Base-by-base conservation (phyloP, 2,329 filamentous ascomycete species). In the Trichoderma sp. region DNA sequence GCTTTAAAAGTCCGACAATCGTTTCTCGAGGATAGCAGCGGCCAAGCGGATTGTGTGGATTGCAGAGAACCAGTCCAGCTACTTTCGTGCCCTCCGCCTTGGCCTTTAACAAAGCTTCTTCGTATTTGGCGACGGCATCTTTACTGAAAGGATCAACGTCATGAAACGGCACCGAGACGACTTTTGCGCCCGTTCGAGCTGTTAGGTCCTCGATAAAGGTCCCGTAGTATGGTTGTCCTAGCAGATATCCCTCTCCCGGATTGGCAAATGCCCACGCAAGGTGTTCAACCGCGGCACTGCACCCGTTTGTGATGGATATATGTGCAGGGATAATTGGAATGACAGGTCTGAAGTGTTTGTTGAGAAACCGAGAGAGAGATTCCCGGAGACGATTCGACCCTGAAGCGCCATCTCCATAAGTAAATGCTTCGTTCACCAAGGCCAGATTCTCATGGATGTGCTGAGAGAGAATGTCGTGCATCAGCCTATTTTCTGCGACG, bases 41-140 rank as follows among this genome's bases (percentile, higher is more conserved):
- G 0, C 84, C 84, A 0, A 86, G 77, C 0, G 84, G 84, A 64
- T 86, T 86, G 63, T 85, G 83, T 0, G 83, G 82, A 60, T 85
- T 79, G 63, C 83, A 84, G 4, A 87, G 78, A 71, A 87, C 80
- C 24, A 87, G 70, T 0, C 78, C 83, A 21, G 78, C 77, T 14
- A 86, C 79, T 34, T 73, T 78, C 11, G 77, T 76, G 0, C 83
- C 83, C 3, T 73, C 71, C 1, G 76, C 70, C 54, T 81, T 78
- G 10, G 78, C 73, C 34, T 81, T 69, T 3, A 84, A 69, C 24
- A 81, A 65, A 1, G 80, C 79, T n/a, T 78, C 72, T 72, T 86
- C 83, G 66, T 86, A 86, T 52, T 78, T 78, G 4, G 73, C 69
- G 0, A 84, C 82, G 1, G 80, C 81, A 21, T 79, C 71, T 24